Percentiles rank a stretch among this genome's conserved stretches.
These are phyloP conservation scores for Salix udensis DNA, from an alignment of 345 rosid species.

Conservation along the genomic window DNA sequence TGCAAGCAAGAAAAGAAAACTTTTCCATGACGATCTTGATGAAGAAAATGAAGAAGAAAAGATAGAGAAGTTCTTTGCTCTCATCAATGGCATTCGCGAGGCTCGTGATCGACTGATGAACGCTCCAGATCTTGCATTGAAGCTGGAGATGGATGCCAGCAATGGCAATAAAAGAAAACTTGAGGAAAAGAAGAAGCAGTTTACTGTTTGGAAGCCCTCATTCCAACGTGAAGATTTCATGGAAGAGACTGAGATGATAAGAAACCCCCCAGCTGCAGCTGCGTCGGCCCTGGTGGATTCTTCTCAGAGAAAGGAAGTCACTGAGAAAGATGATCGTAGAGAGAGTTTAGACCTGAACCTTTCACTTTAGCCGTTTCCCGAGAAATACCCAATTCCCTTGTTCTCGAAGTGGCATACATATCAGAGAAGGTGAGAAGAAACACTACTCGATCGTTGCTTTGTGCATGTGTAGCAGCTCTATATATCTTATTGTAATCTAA, in stretches of 20 bases:
- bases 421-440: background rate
- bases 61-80: conserved; percentile 41
- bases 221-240: conserved; percentile 37
- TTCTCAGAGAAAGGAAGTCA: conserved; percentile 11
- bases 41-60: conserved; percentile 31
- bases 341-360: conserved; percentile 33
- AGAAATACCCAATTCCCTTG: background rate
- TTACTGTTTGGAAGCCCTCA: conserved; percentile 26
- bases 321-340: conserved; percentile 8
- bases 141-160: background rate
- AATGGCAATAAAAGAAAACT: conserved; percentile 12
- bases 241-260: background rate
- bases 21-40: conserved; percentile 1
- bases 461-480: background rate
- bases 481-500: background rate
- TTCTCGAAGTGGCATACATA: background rate
- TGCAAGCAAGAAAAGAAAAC: conserved; percentile 29
- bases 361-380: conserved; percentile 26
- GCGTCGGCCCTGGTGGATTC: background rate
- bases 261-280: background rate
- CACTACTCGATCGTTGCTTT: background rate
- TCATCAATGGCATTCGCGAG: conserved; percentile 31
- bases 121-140: background rate
- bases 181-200: background rate
- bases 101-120: conserved; percentile 29